These are phyloP conservation scores for Trichoderma erinaceum DNA, from an alignment of 495 filamentous ascomycete species.

Conservation along the genomic window DNA sequence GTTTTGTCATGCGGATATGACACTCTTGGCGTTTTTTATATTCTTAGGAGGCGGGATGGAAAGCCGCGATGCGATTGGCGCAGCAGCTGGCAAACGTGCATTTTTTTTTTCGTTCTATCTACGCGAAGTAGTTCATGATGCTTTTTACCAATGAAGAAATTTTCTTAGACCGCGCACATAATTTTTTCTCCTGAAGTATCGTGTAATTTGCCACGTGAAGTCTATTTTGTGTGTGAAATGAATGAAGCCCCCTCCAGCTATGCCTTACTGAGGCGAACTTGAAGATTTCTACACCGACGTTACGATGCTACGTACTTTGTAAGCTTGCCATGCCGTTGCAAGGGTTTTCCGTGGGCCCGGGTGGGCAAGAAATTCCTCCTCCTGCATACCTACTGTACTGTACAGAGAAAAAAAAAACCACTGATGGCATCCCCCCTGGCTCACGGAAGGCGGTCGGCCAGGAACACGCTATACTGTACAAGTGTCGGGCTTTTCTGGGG, in stretches of 20 bases:
- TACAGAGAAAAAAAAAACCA: too few species aligned
- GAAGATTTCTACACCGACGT: background rate
- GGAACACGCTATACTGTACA: background rate
- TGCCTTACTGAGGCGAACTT: background rate
- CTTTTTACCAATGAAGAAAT: conserved; percentile 5
- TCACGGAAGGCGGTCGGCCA: conserved; percentile 3
- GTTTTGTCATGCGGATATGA: conserved; percentile 1
- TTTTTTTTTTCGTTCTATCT: conserved; percentile 3
- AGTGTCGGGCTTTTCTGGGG: background rate
- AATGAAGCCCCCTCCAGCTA: background rate
- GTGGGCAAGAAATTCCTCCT: background rate
- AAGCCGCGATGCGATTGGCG: conserved; percentile 2
- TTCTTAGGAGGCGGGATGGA: conserved; percentile 1
- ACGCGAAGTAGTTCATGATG: conserved; percentile 7
- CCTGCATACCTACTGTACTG: background rate
- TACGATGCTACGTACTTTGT: background rate
- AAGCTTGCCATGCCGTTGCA: background rate
- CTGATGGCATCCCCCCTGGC: background rate
- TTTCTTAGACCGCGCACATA: background rate
- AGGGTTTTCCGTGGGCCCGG: background rate
- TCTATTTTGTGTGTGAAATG: background rate
- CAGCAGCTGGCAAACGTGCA: conserved; percentile 1
- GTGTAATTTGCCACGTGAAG: background rate
- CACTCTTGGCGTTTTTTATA: conserved; percentile 15
- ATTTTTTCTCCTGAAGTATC: background rate